Conservation (phyloP, 2,329 filamentous ascomycete genomes). For the Anthostomella pinea region DNA sequence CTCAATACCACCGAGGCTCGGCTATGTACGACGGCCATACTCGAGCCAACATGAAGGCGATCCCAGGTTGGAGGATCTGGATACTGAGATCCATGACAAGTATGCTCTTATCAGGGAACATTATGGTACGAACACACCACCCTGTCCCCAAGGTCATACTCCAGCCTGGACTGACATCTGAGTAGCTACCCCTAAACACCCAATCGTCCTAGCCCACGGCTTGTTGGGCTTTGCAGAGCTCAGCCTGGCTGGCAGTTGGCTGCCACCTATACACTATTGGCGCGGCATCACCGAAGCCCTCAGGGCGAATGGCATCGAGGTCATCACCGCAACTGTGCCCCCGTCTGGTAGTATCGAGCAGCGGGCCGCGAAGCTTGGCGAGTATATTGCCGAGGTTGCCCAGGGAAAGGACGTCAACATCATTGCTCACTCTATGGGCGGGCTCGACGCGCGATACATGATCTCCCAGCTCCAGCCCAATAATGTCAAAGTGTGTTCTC, state of each 20-base stretch:
- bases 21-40: slow-evolving; percentile 6
- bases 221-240: slow-evolving; percentile 63
- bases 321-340: slow-evolving; percentile 61
- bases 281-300: slow-evolving; percentile 61
- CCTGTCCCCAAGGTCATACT: neutral
- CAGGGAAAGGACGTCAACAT: slow-evolving; percentile 67
- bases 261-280: slow-evolving; percentile 63
- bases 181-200: slow-evolving; percentile 54
- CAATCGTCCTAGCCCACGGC: slow-evolving; percentile 64
- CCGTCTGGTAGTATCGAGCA: slow-evolving; percentile 59
- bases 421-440: slow-evolving; percentile 67
- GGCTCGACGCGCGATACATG: slow-evolving; percentile 64
- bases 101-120: slow-evolving; percentile 43
- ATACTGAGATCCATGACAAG: slow-evolving; percentile 43
- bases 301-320: slow-evolving; percentile 48
- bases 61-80: slow-evolving; percentile 40
- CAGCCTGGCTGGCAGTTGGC: slow-evolving; percentile 42
- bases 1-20: neutral
- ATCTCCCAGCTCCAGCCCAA: slow-evolving; percentile 52
- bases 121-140: slow-evolving; percentile 37
- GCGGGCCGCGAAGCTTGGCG: slow-evolving; percentile 55
- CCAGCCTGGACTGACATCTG: slow-evolving; percentile 10
- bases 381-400: slow-evolving; percentile 48
- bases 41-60: slow-evolving; percentile 28
- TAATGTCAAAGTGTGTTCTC: slow-evolving; percentile 45